phyloP scores from a whole-genome alignment of 2,329 filamentous ascomycete genomes.

The Fusarium scirpi region DNA sequence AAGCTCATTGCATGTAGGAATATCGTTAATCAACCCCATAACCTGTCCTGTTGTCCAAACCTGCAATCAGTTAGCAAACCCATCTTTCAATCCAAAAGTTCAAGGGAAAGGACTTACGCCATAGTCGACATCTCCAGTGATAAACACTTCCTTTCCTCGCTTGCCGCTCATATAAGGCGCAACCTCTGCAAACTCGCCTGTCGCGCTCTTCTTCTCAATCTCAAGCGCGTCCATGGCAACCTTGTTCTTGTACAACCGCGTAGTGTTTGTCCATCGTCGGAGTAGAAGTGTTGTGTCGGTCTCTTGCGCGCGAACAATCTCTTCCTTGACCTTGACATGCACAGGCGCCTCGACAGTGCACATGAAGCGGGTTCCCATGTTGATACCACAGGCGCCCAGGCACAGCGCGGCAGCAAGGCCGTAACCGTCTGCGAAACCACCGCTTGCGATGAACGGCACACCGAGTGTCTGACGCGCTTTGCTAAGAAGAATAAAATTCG shows the following conservation, averaged over 20 bases:
- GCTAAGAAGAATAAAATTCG: conserved; percentile 89
- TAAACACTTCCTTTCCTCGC: conserved; percentile 89
- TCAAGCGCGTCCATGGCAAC: conserved; percentile 83
- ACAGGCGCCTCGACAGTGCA: conserved; percentile 93
- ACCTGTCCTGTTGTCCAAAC: conserved; percentile 98
- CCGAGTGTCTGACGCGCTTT: conserved; percentile 85
- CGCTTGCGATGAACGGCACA: conserved; percentile 94
- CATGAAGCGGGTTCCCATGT: conserved; percentile 99
- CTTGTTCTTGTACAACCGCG: conserved; percentile 89
- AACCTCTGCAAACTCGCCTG: conserved; percentile 90
- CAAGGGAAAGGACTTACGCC: conserved; percentile 71
- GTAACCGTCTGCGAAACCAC: conserved; percentile 94
- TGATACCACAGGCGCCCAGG: conserved; percentile 92
- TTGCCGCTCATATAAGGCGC: conserved; percentile 90
- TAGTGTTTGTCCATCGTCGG: conserved; percentile 93
- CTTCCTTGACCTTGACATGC: conserved; percentile 91
- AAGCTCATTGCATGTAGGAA: conserved; percentile 78
- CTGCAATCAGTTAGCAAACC: conserved; percentile 56
- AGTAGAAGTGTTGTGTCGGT: conserved; percentile 91
- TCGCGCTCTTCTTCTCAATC: conserved; percentile 84
- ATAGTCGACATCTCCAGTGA: conserved; percentile 90
- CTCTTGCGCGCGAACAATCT: conserved; percentile 89
- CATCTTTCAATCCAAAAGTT: neutral
- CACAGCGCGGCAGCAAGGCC: conserved; percentile 91
- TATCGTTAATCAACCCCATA: conserved; percentile 87